Evolutionary conservation across 2,329 filamentous ascomycete species (phyloP).

Genomic region (Trichoderma asperellum): DNA sequence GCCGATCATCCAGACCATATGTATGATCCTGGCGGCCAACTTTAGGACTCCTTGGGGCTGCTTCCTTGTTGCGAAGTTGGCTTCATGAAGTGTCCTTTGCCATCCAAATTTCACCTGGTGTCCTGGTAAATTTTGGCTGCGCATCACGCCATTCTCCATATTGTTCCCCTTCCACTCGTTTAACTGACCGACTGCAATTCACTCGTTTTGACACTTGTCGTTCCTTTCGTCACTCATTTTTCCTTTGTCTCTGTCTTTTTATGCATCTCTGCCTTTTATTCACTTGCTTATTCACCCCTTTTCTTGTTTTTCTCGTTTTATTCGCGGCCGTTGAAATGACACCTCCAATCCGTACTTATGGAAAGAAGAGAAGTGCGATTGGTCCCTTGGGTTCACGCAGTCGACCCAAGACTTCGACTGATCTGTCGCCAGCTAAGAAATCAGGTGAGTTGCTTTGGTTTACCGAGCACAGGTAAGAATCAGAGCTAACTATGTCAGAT

Average conservation of each 20-base stretch:
- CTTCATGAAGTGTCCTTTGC: slow-evolving; percentile 7
- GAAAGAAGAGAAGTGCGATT: slow-evolving; percentile 40
- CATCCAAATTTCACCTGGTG: slow-evolving; percentile 2
- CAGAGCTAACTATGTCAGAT: slow-evolving; percentile 20
- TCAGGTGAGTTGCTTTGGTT: slow-evolving; percentile 30
- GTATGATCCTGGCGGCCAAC: slow-evolving; percentile 28
- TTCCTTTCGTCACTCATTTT: slow-evolving; percentile 18
- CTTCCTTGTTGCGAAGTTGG: neutral
- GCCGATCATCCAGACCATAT: slow-evolving; percentile 18
- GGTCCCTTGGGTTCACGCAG: slow-evolving; percentile 37
- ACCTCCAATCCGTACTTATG: slow-evolving; percentile 36
- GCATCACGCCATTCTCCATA: slow-evolving; percentile 13
- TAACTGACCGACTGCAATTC: slow-evolving; percentile 16
- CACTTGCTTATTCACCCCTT: slow-evolving; percentile 17
- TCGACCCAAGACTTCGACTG: slow-evolving; percentile 33
- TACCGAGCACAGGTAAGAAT: neutral
- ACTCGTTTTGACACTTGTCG: slow-evolving; percentile 27
- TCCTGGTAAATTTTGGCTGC: slow-evolving; percentile 2
- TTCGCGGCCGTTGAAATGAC: slow-evolving; percentile 34
- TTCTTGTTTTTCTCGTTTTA: slow-evolving; percentile 19
- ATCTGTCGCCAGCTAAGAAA: slow-evolving; percentile 30
- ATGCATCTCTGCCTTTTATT: neutral
- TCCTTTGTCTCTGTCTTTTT: slow-evolving; percentile 24
- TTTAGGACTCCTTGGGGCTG: slow-evolving; percentile 19
- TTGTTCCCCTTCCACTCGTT: slow-evolving; percentile 18